A percentile compares a stretch with the other conserved stretches of the same genome.
Conservation (phyloP, 2,329 filamentous ascomycete genomes). For the Amesomyces nigricolor region DNA sequence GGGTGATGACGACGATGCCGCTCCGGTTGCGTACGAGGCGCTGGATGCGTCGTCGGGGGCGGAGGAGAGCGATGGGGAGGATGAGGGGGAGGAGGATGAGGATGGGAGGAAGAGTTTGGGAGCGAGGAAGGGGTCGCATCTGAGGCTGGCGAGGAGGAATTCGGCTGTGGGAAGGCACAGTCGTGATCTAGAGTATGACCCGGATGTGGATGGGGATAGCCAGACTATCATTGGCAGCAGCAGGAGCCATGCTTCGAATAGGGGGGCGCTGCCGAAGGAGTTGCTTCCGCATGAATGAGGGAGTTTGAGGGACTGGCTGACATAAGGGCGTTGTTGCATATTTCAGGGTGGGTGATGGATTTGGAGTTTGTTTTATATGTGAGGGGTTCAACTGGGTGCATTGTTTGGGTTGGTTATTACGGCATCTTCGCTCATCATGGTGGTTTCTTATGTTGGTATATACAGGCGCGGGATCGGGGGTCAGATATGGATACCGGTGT, state of each 20-base stretch:
- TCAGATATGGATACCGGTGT: not conserved
- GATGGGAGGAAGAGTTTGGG: conserved; percentile 11
- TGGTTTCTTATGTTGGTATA: not conserved
- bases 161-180: conserved; percentile 16
- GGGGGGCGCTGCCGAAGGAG: conserved; percentile 31
- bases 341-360: not conserved
- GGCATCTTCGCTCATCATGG: conserved; percentile 5
- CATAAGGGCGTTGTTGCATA: not conserved
- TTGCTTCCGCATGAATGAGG: conserved; percentile 33
- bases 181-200: conserved; percentile 36
- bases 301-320: not conserved
- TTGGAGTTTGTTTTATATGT: conserved; percentile 12
- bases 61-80: conserved; percentile 29
- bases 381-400: not conserved
- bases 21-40: conserved; percentile 30
- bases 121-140: conserved; percentile 5
- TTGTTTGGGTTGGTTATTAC: not conserved
- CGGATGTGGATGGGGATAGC: conserved; percentile 40
- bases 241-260: conserved; percentile 30
- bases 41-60: conserved; percentile 19
- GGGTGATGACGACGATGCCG: conserved; percentile 15
- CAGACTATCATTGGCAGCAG: conserved; percentile 37
- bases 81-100: conserved; percentile 29
- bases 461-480: conserved; percentile 1
- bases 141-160: conserved; percentile 12